Conservation (phyloP, 805 yeast genomes). For the Pichia paraexigua region DNA sequence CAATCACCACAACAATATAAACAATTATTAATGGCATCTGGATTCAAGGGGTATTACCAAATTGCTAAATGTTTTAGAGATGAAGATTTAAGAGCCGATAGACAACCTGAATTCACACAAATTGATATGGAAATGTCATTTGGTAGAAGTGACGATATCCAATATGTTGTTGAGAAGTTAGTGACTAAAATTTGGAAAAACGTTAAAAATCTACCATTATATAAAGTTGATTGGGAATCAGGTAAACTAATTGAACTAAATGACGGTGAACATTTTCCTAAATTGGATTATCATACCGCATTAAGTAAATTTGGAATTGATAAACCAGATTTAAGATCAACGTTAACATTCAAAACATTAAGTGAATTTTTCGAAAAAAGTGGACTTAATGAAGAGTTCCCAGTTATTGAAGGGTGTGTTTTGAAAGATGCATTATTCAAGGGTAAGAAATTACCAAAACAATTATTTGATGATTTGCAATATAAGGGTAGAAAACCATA, state of each 20-base stretch:
- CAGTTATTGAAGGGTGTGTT: constrained; percentile 69
- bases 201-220: constrained; percentile 34
- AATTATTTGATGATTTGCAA: constrained; percentile 30
- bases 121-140: constrained; percentile 93
- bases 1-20: constrained; percentile 98
- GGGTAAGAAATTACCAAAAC: constrained; percentile 11
- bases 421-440: constrained; percentile 39
- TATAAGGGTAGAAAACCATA: constrained; percentile 55
- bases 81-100: constrained; percentile 87
- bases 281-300: constrained; percentile 60
- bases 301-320: constrained; percentile 78
- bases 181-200: constrained; percentile 49
- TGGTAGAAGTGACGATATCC: constrained; percentile 62
- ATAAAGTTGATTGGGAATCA: constrained; percentile 28
- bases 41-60: constrained; percentile 79
- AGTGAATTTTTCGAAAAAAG: constrained; percentile 30
- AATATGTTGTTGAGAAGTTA: constrained; percentile 50
- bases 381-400: constrained; percentile 38
- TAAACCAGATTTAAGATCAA: constrained; percentile 82
- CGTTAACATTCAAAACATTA: constrained; percentile 43
- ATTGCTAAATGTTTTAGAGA: constrained; percentile 93
- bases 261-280: constrained; percentile 29
- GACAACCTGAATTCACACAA: constrained; percentile 98
- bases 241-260: constrained; percentile 22
- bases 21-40: constrained; percentile 91